Evolutionary conservation across 2,329 filamentous ascomycete species (phyloP).

Genomic region (Myriangium duriaei): DNA sequence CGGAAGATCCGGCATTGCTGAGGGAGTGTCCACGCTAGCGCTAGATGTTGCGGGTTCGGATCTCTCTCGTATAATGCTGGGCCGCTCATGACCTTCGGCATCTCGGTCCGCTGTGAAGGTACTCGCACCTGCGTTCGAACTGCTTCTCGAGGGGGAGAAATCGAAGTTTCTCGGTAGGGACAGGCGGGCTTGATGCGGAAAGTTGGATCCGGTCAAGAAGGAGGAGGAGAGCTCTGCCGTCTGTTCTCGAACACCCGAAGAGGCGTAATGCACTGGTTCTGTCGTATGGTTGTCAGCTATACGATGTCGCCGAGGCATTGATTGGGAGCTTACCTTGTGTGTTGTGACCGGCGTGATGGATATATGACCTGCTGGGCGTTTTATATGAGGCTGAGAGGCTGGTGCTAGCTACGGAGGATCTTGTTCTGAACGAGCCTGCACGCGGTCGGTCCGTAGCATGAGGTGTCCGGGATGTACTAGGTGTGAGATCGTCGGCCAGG

Average conservation of each 20-base stretch:
- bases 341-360: slow-evolving; percentile 20
- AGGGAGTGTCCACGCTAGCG: background rate
- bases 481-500: slow-evolving; percentile 7
- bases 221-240: slow-evolving; percentile 27
- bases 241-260: slow-evolving; percentile 26
- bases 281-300: too few relatives aligned
- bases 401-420: slow-evolving; percentile 9
- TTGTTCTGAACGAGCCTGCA: slow-evolving; percentile 12
- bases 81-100: slow-evolving; percentile 8
- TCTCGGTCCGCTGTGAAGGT: slow-evolving; percentile 13
- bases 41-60: slow-evolving; percentile 23
- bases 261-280: slow-evolving; percentile 34
- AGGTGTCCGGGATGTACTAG: slow-evolving; percentile 6
- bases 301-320: too few relatives aligned
- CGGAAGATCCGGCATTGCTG: slow-evolving; percentile 17
- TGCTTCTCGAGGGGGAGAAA: slow-evolving; percentile 8
- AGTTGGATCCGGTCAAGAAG: slow-evolving; percentile 24
- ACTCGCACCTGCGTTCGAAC: slow-evolving; percentile 12
- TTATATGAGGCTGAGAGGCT: slow-evolving; percentile 20
- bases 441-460: slow-evolving; percentile 9
- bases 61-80: slow-evolving; percentile 22
- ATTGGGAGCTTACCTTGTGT: slow-evolving; percentile 14
- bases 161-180: slow-evolving; percentile 7
- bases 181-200: slow-evolving; percentile 13
- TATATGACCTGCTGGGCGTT: slow-evolving; percentile 24